A percentile compares a stretch with the other conserved stretches of the same genome.
Conservation (phyloP, 2,329 filamentous ascomycete genomes). For the Calonectria ilicicola region DNA sequence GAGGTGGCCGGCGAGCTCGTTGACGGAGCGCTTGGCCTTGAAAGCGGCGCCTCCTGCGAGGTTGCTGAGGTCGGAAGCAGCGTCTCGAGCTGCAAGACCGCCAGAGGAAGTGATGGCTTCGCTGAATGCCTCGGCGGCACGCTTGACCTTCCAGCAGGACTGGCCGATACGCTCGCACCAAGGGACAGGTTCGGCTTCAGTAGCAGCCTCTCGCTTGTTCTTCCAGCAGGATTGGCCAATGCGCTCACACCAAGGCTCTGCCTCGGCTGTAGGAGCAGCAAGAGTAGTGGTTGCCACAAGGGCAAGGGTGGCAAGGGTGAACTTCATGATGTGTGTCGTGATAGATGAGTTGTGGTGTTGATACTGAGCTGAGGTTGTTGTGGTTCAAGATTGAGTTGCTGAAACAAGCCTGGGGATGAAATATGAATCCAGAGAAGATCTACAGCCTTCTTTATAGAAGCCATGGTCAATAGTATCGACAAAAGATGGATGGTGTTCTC, state of each 20-base stretch:
- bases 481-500: not conserved
- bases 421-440: constrained; percentile 5
- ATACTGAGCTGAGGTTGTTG: constrained; percentile 18
- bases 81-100: constrained; percentile 41
- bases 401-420: constrained; percentile 38
- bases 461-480: not conserved
- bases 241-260: constrained; percentile 50
- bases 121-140: constrained; percentile 53
- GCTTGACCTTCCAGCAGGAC: constrained; percentile 56
- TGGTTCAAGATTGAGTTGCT: constrained; percentile 37
- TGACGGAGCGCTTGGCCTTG: constrained; percentile 52
- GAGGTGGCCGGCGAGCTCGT: constrained; percentile 53
- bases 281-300: constrained; percentile 32
- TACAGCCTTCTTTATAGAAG: constrained; percentile 35
- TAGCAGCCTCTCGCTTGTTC: constrained; percentile 49
- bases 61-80: constrained; percentile 45
- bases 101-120: constrained; percentile 42
- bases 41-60: constrained; percentile 51
- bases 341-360: not conserved
- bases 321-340: constrained; percentile 41
- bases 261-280: constrained; percentile 33
- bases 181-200: constrained; percentile 39
- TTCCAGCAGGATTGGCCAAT: constrained; percentile 56
- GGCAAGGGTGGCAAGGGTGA: constrained; percentile 41
- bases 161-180: constrained; percentile 54